Percentiles rank a stretch among this genome's conserved stretches.
These are phyloP conservation scores for Coemansia brasiliensis DNA, from an alignment of 192 early-diverging fungal species.

Conservation along the genomic window DNA sequence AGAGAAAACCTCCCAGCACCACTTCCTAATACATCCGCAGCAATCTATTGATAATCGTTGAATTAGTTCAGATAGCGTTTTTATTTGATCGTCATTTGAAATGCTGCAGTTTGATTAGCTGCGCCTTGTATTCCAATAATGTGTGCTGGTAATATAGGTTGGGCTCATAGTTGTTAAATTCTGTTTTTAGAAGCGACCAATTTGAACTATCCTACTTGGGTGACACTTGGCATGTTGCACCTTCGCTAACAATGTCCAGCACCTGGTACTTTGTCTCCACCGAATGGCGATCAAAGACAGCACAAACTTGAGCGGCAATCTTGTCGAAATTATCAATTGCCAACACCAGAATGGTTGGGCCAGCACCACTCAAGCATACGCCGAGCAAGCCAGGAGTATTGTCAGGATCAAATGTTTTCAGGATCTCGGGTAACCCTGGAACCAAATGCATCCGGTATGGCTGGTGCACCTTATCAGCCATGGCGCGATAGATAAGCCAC, in stretches of 20 bases:
- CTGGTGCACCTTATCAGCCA: constrained; percentile 98
- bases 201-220: too few relatives aligned
- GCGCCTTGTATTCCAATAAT: too few relatives aligned
- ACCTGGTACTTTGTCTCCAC: constrained; percentile 46
- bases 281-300: constrained; percentile 38
- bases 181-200: too few relatives aligned
- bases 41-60: too few relatives aligned
- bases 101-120: too few relatives aligned
- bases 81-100: too few relatives aligned
- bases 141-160: too few relatives aligned
- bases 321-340: constrained; percentile 81
- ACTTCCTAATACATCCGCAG: too few relatives aligned
- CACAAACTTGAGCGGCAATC: constrained; percentile 63
- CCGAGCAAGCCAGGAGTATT: constrained; percentile 84
- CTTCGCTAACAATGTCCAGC: constrained; percentile 51
- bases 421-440: constrained; percentile 88
- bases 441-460: constrained; percentile 91
- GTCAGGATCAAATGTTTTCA: constrained; percentile 70
- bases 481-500: constrained; percentile 82
- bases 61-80: too few relatives aligned
- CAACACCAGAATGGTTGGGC: constrained; percentile 92
- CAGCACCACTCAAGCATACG: constrained; percentile 92
- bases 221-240: constrained; percentile 26
- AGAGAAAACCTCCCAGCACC: too few relatives aligned
- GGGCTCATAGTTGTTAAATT: too few relatives aligned